Evolutionary conservation across 1,139 yeast species (phyloP), one percentile per base, ranked within the genome.

Genomic region (Debaryomycetaceae sp.): DNA sequence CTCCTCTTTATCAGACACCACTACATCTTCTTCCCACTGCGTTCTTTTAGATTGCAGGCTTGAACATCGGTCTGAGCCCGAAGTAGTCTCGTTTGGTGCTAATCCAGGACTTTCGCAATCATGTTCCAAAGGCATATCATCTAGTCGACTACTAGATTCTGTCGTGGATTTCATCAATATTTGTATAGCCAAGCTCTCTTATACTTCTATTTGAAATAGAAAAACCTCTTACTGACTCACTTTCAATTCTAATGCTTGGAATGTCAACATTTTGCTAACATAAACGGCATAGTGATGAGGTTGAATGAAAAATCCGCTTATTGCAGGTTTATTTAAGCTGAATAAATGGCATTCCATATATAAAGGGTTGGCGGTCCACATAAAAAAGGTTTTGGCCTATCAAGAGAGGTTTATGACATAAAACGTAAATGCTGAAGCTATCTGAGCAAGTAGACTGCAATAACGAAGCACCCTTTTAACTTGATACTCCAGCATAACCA

Each of bases 1-100:
- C 5, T 35, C 33, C 11, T 39, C 31, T 11, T 18, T 28, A 4
- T 40, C 37, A 16, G 37, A 39, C 3, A 14, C 31, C 4, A 14
- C 34, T 16, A 38, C 39, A 14, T 39, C 43, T 8, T 22, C 11
- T 8, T 22, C 4, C 26, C 26, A 22, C 11, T 8, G 26, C 11
- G 11, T 11, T 3, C 11, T 11, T 3, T 3, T 22, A 22, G 26
- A 22, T 8, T 22, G 26, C 11, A 22, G 26, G 26, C 26, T 22
- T 3, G 11, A 22, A 22, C 26, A 8, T 11, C 11, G 26, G 26
- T 22, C 26, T 22, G 26, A 22, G 2, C 26, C 26, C 26, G 26
- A 22, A 11, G 26, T 8, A 8, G 26, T 11, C 11, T 22, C 11
- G 26, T 8, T 8, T 8, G 26, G 26, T 22, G 26, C 26, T 22